Base-by-base conservation (phyloP, 495 filamentous ascomycete species). In the Penicillium cataractarum region DNA sequence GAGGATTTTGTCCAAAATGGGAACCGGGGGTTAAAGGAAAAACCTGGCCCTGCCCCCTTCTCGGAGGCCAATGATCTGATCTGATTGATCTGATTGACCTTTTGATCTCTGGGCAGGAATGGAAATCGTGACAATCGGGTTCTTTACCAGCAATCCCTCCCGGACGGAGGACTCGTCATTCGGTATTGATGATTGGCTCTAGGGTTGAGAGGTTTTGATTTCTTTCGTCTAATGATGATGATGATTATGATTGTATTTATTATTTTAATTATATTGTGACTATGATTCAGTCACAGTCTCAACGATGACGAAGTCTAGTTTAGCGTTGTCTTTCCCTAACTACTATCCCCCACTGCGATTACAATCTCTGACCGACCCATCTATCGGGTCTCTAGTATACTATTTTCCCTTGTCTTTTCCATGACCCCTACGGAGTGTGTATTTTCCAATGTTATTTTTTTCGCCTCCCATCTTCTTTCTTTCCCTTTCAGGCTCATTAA, bases 31-130 rank as follows among this genome's bases (percentile, higher is more conserved):
- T 22, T 46, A 21, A 22, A 46, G 17, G 7, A 21, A 22, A 46
- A 4, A 44, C 6, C 2, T 44, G 40, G 8, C n/a, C 19, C n/a
- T 21, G 24, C 52, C 31, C 8, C 31, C 55, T 13, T 52, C 13
- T 26, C n/a, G 32, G 22, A 29, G n/a, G 57, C 27, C 26, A 58
- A 58, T 62, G 63, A 63, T 63, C 59, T 57, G 65, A 63, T 71
- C 61, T 64, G 63, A 69, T 66, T 59, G 65, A 63, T 71, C 58
- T 64, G 63, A 69, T 66, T 57, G 55, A 54, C 29, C 49, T 29
- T 60, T 61, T 61, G 51, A 63, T 63, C 61, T 22, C 42, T 46
- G 49, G 55, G 54, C 57, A 63, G 51, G 61, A 48, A 55, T 49
- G 39, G 19, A 29, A 33, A 58, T 51, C 57, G 29, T 37, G 58